These are phyloP conservation scores for Cinnamomum chago DNA, from an alignment of 164 flowering plant species.

Conservation along the genomic window DNA sequence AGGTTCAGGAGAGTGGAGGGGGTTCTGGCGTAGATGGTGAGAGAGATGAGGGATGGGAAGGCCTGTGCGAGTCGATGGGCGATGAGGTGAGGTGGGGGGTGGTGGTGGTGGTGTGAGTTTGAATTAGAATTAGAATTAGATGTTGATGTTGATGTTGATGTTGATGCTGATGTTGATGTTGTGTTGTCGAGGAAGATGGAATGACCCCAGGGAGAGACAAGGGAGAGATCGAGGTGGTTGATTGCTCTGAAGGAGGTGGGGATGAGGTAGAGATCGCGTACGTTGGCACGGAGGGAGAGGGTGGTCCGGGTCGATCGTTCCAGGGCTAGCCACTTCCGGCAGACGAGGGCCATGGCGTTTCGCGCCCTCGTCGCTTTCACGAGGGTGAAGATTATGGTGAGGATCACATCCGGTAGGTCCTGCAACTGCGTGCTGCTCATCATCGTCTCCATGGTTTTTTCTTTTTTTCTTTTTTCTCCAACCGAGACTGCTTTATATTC, in stretches of 20 bases:
- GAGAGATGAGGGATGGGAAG: conserved; percentile 57
- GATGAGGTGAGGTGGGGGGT: conserved; percentile 33
- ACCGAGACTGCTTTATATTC: not conserved
- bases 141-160: not conserved
- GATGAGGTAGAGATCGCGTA: conserved; percentile 53
- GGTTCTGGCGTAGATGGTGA: conserved; percentile 57
- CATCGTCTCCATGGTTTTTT: not conserved
- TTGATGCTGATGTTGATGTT: no score
- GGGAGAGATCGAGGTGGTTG: conserved; percentile 68
- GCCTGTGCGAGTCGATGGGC: conserved; percentile 48
- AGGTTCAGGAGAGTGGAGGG: conserved; percentile 42
- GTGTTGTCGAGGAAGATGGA: conserved; percentile 33
- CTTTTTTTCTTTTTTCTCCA: not conserved
- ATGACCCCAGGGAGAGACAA: conserved; percentile 84
- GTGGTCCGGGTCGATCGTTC: conserved; percentile 68
- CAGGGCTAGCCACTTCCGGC: conserved; percentile 44
- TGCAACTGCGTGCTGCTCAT: conserved; percentile 23
- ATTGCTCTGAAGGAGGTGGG: conserved; percentile 58
- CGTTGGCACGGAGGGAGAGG: conserved; percentile 80
- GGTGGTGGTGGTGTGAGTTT: not conserved
- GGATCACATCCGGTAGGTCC: conserved; percentile 78
- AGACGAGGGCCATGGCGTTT: conserved; percentile 65
- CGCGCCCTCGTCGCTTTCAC: conserved; percentile 51
- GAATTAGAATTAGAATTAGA: conserved; percentile 4
- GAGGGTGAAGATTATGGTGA: conserved; percentile 44